phyloP scores from a whole-genome alignment of 306 rosid genomes.

The Prunus armeniaca region DNA sequence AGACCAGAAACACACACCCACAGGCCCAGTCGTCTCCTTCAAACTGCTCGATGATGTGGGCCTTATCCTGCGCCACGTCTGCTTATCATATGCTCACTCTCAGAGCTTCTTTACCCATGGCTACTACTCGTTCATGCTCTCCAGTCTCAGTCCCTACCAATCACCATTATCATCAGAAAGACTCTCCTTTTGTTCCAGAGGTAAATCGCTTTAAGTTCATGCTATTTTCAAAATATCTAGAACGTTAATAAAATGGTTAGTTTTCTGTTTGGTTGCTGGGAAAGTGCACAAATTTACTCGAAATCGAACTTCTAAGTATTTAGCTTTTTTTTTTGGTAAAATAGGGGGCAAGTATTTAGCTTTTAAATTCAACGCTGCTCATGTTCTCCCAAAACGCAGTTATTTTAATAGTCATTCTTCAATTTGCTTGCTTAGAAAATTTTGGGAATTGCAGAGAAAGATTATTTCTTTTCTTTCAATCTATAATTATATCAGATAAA shows the following conservation, averaged over 20 bases:
- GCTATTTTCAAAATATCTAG: neutral
- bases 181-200: conserved; percentile 71
- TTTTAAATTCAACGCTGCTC: neutral
- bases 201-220: conserved; percentile 22
- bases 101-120: conserved; percentile 33
- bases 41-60: conserved; percentile 34
- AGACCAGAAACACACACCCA: neutral
- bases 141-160: conserved; percentile 29
- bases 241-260: neutral
- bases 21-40: neutral
- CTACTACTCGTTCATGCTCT: conserved; percentile 32
- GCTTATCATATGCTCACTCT: conserved; percentile 41
- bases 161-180: conserved; percentile 16
- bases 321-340: too few relatives aligned
- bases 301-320: neutral
- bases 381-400: neutral
- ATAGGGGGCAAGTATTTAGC: too few relatives aligned
- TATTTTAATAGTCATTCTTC: neutral
- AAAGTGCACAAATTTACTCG: neutral
- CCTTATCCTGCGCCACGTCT: conserved; percentile 38
- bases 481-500: neutral
- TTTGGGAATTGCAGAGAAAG: conserved; percentile 2
- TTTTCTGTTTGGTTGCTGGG: conserved; percentile 6
- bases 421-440: neutral
- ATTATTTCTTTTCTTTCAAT: neutral